Base-by-base conservation (phyloP, 805 yeast species). In the Starmerella bacillaris region DNA sequence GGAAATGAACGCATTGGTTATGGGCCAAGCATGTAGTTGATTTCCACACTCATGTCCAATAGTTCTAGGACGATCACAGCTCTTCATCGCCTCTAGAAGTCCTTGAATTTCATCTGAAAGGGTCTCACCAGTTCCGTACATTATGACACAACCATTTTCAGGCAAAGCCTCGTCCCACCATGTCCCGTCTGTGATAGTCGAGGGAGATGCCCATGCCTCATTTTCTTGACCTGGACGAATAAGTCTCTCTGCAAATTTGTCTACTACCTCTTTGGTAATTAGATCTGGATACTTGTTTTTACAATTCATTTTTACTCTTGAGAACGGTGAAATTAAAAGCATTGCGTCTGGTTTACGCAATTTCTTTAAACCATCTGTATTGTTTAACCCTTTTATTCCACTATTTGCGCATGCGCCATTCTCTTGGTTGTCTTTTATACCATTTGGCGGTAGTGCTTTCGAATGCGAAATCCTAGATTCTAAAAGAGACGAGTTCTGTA, bases 1-100 rank as follows among this genome's bases (percentile, higher is more conserved):
- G 32, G 65, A 71, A 3, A 64, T 49, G 30, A 53, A 53, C 34
- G 60, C 59, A 3, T 53, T 49, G 4, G 61, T 38, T 20, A 68
- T 48, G 6, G 70, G 71, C 72, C 72, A 67, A 15, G 64, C 56
- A 39, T 68, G 73, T 2, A 61, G 46, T 35, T 55, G 59, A 21
- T 55, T 51, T 3, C 44, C 46, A 27, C 53, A 56, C 15, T 50
- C 47, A 38, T 58, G 57, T 11, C 58, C 44, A 33, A 57, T 56
- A 8, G 63, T 49, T 3, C 35, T 30, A 19, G 19, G 16, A 15
- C 51, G 42, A 4, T 61, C 58, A 17, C 48, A 18, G 9, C 30
- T 46, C 15, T 45, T 37, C 28, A 61, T 43, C 9, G 39, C 33
- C 4, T 34, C 35, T 9, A 53, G 49, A 33, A 66, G 51, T 22